A percentile compares a stretch with the other conserved stretches of the same genome.
These are phyloP conservation scores for Kokia cookei DNA, from an alignment of 441 rosid species.

Conservation along the genomic window DNA sequence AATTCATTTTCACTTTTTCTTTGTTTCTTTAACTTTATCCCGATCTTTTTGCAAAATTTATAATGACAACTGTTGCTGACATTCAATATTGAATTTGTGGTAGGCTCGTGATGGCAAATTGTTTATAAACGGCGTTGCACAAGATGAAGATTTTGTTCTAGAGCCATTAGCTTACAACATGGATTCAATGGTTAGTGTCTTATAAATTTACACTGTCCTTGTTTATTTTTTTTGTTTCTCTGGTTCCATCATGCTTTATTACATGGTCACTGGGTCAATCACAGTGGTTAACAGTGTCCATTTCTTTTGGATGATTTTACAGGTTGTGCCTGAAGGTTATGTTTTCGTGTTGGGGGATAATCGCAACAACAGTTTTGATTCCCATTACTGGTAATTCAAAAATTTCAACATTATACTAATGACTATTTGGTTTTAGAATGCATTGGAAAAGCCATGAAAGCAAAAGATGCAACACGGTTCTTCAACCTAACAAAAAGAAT, in stretches of 20 bases:
- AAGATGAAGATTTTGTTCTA: constrained; percentile 50
- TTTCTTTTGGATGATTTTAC: constrained; percentile 12
- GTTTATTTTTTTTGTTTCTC: not conserved
- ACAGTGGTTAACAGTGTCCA: not conserved
- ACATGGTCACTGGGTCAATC: too few relatives aligned
- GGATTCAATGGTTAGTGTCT: constrained; percentile 37
- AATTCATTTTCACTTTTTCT: constrained; percentile 2
- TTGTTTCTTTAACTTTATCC: not conserved
- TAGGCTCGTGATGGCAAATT: constrained; percentile 60
- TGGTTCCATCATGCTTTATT: not conserved
- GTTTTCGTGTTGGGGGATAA: constrained; percentile 72
- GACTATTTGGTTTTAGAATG: too few relatives aligned
- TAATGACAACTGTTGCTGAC: not conserved
- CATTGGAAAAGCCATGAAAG: too few relatives aligned
- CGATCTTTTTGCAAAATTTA: not conserved
- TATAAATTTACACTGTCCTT: not conserved
- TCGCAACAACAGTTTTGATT: constrained; percentile 55
- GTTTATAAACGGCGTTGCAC: constrained; percentile 36
- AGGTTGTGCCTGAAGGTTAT: constrained; percentile 56
- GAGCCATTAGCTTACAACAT: constrained; percentile 54
- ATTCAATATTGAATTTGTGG: not conserved
- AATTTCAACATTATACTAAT: too few relatives aligned
- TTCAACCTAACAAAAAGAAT: not conserved
- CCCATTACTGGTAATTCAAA: constrained; percentile 52
- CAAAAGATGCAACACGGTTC: too few relatives aligned